Percentiles rank a stretch among this genome's conserved stretches.
These are phyloP conservation scores for Russula compacta DNA, from an alignment of 768 basidiomycete species.

Conservation along the genomic window DNA sequence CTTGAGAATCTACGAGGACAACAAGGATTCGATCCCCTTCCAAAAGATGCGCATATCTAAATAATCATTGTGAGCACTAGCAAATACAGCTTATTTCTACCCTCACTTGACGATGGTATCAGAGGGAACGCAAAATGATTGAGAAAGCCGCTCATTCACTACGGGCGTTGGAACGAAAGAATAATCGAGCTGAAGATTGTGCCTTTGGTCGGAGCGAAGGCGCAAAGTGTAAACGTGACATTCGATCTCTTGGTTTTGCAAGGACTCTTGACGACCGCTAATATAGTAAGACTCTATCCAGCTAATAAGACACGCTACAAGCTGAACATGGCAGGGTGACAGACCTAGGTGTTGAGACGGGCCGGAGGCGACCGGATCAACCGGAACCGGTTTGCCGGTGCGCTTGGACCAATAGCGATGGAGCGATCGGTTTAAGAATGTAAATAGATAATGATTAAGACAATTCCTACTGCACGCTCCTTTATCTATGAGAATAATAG, in stretches of 20 bases:
- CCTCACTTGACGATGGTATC: slow-evolving; percentile 5
- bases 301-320: background rate
- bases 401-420: no score
- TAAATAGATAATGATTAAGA: no score
- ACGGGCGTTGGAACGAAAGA: slow-evolving; percentile 11
- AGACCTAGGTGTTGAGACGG: no score
- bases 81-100: background rate
- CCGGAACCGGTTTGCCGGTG: no score
- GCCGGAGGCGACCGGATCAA: no score
- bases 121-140: slow-evolving; percentile 5
- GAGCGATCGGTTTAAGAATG: no score
- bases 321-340: background rate
- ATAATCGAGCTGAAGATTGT: slow-evolving; percentile 15
- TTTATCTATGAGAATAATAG: no score
- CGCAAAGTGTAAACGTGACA: slow-evolving; percentile 1
- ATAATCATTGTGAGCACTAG: background rate
- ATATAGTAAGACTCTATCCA: slow-evolving; percentile 6
- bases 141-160: background rate
- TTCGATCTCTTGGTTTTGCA: slow-evolving; percentile 12
- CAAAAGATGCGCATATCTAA: slow-evolving; percentile 15
- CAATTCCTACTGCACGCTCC: no score
- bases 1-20: slow-evolving; percentile 1
- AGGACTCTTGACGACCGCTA: background rate
- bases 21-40: slow-evolving; percentile 13
- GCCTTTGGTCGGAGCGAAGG: slow-evolving; percentile 6